Percentiles rank a stretch among this genome's conserved stretches.
These are phyloP conservation scores for Penicillium mononematosum DNA, from an alignment of 495 filamentous ascomycete genomes.

Conservation along the genomic window DNA sequence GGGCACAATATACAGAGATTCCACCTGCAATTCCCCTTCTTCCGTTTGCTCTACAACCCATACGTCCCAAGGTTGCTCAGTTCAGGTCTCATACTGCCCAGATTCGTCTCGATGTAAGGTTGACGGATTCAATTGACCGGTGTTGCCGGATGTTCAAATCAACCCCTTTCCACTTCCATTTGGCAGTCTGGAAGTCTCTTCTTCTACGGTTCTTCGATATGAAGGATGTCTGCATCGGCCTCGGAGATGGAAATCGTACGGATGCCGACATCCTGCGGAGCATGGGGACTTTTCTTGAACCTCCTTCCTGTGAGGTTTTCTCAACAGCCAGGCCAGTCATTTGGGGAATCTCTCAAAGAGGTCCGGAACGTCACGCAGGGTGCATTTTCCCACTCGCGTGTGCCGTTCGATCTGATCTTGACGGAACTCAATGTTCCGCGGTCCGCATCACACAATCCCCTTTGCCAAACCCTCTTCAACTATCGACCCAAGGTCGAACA, in stretches of 20 bases:
- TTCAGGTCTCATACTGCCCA: slow-evolving; percentile 15
- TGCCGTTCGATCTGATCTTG: slow-evolving; percentile 50
- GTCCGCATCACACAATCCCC: slow-evolving; percentile 32
- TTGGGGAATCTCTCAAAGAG: slow-evolving; percentile 17
- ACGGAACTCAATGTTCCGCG: slow-evolving; percentile 33
- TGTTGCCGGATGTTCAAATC: slow-evolving; percentile 22
- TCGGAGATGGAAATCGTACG: slow-evolving; percentile 43
- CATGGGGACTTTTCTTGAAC: slow-evolving; percentile 50
- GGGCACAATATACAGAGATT: slow-evolving; percentile 20
- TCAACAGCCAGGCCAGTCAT: slow-evolving; percentile 10
- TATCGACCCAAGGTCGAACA: slow-evolving; percentile 33
- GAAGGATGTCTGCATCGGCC: slow-evolving; percentile 43
- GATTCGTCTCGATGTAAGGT: slow-evolving; percentile 15
- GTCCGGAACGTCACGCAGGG: slow-evolving; percentile 20
- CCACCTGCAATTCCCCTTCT: slow-evolving; percentile 40
- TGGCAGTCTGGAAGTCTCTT: slow-evolving; percentile 37
- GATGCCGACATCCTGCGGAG: slow-evolving; percentile 27
- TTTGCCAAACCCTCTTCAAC: slow-evolving; percentile 45
- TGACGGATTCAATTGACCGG: slow-evolving; percentile 20
- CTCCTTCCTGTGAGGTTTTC: slow-evolving; percentile 45
- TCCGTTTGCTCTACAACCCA: slow-evolving; percentile 20
- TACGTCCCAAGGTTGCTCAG: slow-evolving; percentile 13
- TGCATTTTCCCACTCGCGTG: slow-evolving; percentile 33
- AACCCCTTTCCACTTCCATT: slow-evolving; percentile 47
- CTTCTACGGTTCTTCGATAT: slow-evolving; percentile 25